A percentile compares a stretch with the other conserved stretches of the same genome.
Conservation (phyloP, 257 asterid species). For the Capsicum baccatum region DNA sequence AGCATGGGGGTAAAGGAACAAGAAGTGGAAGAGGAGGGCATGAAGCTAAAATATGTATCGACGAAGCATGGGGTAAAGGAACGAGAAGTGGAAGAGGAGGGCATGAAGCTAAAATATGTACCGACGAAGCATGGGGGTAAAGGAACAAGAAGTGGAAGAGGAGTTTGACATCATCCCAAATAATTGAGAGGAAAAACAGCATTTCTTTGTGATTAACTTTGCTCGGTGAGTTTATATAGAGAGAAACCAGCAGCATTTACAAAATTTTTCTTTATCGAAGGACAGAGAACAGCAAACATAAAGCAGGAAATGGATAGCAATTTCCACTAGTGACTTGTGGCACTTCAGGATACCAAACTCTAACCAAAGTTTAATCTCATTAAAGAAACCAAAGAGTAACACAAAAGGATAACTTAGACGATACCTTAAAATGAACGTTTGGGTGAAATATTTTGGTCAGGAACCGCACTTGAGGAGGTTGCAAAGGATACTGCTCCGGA, state of each 20-base stretch:
- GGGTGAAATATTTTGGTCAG: slow-evolving; percentile 98
- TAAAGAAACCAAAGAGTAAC: slow-evolving; percentile 9
- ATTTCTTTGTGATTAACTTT: background rate
- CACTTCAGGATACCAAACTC: background rate
- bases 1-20: background rate
- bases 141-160: background rate
- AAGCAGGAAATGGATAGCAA: background rate
- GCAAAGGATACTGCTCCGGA: slow-evolving; percentile 98
- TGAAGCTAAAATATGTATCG: too few species aligned
- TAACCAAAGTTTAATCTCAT: background rate
- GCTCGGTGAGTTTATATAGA: background rate
- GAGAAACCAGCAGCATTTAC: background rate
- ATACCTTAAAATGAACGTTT: slow-evolving; percentile 97
- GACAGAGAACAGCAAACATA: background rate
- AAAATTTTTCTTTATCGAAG: background rate
- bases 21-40: background rate
- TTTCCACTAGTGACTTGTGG: background rate
- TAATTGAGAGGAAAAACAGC: background rate
- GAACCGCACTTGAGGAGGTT: slow-evolving; percentile 99
- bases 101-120: background rate
- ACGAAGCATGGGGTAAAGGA: too few species aligned
- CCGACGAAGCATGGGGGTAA: background rate
- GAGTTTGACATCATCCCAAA: background rate
- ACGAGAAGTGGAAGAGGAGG: too few species aligned
- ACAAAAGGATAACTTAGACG: background rate